Conservation (phyloP, 2,329 filamentous ascomycete genomes). For the Fusarium sp. region DNA sequence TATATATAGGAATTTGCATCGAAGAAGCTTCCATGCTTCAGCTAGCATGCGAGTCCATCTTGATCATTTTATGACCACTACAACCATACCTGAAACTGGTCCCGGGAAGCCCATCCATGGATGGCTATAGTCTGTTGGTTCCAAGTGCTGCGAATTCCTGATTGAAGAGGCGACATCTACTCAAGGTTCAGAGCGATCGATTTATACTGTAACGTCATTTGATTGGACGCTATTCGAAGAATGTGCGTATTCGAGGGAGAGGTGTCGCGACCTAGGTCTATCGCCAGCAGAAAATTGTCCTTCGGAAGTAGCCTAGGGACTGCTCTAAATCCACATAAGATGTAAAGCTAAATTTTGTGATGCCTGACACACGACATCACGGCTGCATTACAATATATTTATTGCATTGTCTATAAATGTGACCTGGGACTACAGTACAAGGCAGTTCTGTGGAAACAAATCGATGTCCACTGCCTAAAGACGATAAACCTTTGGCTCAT, state of each 20-base stretch:
- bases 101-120: too few species aligned
- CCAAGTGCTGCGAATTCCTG: neutral
- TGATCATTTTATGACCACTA: neutral
- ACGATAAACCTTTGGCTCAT: neutral
- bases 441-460: neutral
- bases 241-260: neutral
- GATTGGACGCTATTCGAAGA: neutral
- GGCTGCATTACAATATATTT: neutral
- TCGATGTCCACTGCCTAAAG: neutral
- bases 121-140: neutral
- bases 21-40: neutral
- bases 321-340: neutral
- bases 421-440: neutral
- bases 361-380: neutral
- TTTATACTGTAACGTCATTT: neutral
- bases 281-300: neutral
- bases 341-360: neutral
- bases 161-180: neutral
- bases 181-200: neutral
- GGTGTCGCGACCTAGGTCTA: neutral
- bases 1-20: neutral
- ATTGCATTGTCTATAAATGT: neutral
- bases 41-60: neutral
- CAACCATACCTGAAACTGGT: neutral
- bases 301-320: neutral